Conservation (phyloP, 1,284 basidiomycete species). For the Trichosporon coremiiforme region DNA sequence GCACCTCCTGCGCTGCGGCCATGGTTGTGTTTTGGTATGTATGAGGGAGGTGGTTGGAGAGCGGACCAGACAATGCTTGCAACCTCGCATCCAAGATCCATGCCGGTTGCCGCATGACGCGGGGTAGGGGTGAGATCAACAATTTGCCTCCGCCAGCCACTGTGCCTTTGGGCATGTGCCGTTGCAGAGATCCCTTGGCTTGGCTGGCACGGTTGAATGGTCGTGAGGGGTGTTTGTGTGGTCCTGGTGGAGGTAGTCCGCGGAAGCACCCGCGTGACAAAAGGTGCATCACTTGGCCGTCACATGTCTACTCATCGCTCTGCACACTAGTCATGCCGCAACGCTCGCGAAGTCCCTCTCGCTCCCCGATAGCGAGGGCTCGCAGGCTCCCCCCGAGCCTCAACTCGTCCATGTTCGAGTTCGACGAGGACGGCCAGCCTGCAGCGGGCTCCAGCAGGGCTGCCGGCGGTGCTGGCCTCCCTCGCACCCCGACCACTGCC, state of each 20-base stretch:
- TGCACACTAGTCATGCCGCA: not conserved
- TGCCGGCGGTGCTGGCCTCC: not conserved
- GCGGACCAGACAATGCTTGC: not conserved
- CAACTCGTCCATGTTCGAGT: constrained; percentile 10
- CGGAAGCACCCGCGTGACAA: constrained; percentile 8
- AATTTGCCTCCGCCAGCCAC: constrained; percentile 14
- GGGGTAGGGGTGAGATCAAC: not conserved
- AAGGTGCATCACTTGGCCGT: not conserved
- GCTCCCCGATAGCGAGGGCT: not conserved
- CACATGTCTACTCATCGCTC: constrained; percentile 1
- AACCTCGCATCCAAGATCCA: too few species aligned
- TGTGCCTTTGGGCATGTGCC: not conserved
- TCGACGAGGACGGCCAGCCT: constrained; percentile 5
- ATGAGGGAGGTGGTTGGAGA: not conserved
- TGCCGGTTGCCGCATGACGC: not conserved
- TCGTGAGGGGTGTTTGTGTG: constrained; percentile 10
- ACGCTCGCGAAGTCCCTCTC: not conserved
- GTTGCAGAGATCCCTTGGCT: not conserved
- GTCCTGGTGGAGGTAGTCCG: constrained; percentile 18
- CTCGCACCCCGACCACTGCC: constrained; percentile 14
- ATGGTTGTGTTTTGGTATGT: not conserved
- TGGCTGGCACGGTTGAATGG: not conserved
- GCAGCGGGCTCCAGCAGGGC: not conserved
- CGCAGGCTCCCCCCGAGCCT: constrained; percentile 7
- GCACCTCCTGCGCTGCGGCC: not conserved